phyloP scores from a whole-genome alignment of 2,329 filamentous ascomycete genomes.

The Aspergillus sp. region DNA sequence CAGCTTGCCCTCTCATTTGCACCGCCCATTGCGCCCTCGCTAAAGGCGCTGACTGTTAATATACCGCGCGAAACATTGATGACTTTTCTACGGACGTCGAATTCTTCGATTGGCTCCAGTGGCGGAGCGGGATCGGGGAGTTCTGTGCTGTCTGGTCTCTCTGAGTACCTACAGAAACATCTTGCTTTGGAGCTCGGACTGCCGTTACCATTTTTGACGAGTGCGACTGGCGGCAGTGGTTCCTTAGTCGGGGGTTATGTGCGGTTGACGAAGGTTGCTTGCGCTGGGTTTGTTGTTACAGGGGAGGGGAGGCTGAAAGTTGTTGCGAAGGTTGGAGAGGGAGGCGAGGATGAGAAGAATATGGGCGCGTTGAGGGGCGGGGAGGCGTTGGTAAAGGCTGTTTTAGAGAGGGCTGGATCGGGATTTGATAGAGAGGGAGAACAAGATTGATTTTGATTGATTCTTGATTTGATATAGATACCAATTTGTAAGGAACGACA shows the following conservation, averaged over 20 bases:
- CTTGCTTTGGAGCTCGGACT: conserved; percentile 42
- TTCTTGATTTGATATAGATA: neutral
- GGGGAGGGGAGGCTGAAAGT: conserved; percentile 42
- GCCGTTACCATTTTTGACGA: conserved; percentile 5
- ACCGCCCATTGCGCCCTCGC: conserved; percentile 31
- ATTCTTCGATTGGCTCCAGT: neutral
- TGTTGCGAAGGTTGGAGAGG: conserved; percentile 25
- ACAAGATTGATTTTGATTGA: neutral
- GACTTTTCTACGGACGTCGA: conserved; percentile 19
- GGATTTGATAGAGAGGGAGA: neutral
- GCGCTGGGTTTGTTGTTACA: conserved; percentile 40
- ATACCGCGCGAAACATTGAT: conserved; percentile 31
- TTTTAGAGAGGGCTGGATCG: conserved; percentile 31
- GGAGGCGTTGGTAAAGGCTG: conserved; percentile 31
- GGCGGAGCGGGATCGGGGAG: neutral
- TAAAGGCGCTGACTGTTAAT: conserved; percentile 36
- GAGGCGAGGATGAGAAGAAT: conserved; percentile 17
- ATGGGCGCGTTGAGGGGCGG: conserved; percentile 30
- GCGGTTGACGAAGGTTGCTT: conserved; percentile 38
- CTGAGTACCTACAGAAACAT: conserved; percentile 38
- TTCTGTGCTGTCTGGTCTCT: conserved; percentile 30
- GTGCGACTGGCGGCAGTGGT: neutral
- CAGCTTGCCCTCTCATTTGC: conserved; percentile 43
- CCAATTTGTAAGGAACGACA: neutral
- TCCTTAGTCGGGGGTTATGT: conserved; percentile 25